Evolutionary conservation across 768 basidiomycete genomes (phyloP), one percentile per base, ranked within the genome.

Genomic region (Boletus rubroflammeus): DNA sequence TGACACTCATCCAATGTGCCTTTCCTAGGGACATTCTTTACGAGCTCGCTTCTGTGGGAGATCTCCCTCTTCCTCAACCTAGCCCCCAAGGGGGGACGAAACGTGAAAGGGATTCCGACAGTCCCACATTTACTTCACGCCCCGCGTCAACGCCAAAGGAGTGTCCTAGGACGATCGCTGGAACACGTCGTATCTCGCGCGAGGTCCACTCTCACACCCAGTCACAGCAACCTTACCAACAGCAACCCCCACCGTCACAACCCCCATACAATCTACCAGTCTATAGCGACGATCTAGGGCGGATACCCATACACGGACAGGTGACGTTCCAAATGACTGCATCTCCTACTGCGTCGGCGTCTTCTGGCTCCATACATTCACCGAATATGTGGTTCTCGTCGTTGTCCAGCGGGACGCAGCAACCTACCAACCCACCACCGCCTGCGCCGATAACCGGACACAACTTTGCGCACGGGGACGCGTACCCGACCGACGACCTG

Each of bases 31-130:
- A 88, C 60, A 79, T 90, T 39, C 69, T 89, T 19, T 88, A 82
- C 58, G 86, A 90, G 58, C 73, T 90, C 1, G 85, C 87, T 4
- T 83, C 78, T 0, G 85, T 83, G 5, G 86, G 87, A 2, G 85
- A 88, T 23, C 74, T 89, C 0, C 87, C 86, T 0, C 74, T 88
- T 6, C 87, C 87, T 2, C 76, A 79, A 46, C 63, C 76, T 0
- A 82, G 79, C 48, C 81, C 83, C 5, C 62, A 69, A 0, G 71
- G 77, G 5, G 76, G 68, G 15, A 76, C 80, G 57, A 89, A 90
- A 55, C 84, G 88, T 17, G 84, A 84, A 45, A 75, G 86, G 36
- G 83, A 81, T 51, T 72, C 79, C 1, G 84, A 85, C 50, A 78
- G 75, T 56, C 76, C 81, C 3, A 44, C 59, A 0, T 51, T 62